A percentile compares a stretch with the other conserved stretches of the same genome.
phyloP scores from a whole-genome alignment of 768 basidiomycete genomes.

The Lactarius tabidus region DNA sequence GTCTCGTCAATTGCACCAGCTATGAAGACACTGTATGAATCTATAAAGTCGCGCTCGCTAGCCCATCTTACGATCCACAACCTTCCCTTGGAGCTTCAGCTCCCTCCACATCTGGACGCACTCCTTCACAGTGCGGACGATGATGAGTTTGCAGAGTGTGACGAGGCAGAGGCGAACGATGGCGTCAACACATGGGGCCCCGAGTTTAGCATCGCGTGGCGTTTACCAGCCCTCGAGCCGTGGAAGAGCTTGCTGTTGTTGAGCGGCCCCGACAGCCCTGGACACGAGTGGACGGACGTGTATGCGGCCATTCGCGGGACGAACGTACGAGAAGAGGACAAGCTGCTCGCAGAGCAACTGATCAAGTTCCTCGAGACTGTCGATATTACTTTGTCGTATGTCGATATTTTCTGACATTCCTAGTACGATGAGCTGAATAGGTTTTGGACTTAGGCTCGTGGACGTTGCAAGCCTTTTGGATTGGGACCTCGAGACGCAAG shows the following conservation, averaged over 20 bases:
- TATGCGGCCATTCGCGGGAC: slow-evolving; percentile 56
- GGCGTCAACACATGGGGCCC: slow-evolving; percentile 57
- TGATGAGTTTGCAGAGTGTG: slow-evolving; percentile 44
- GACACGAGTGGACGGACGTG: slow-evolving; percentile 46
- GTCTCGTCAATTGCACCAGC: slow-evolving; percentile 69
- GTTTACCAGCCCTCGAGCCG: slow-evolving; percentile 67
- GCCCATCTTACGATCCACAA: slow-evolving; percentile 76
- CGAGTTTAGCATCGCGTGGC: slow-evolving; percentile 69
- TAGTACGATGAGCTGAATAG: not conserved
- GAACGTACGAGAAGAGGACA: slow-evolving; percentile 60
- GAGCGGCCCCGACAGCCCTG: slow-evolving; percentile 47
- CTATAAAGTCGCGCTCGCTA: slow-evolving; percentile 70
- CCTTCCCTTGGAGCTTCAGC: slow-evolving; percentile 78
- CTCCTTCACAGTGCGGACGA: slow-evolving; percentile 66
- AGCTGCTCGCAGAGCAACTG: slow-evolving; percentile 63
- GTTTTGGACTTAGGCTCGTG: slow-evolving; percentile 42
- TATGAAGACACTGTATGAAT: slow-evolving; percentile 77
- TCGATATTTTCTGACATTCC: slow-evolving; percentile 19
- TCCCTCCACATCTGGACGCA: slow-evolving; percentile 75
- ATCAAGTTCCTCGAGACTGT: slow-evolving; percentile 72
- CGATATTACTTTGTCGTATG: slow-evolving; percentile 73
- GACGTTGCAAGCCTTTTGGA: slow-evolving; percentile 79
- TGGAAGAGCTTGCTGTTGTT: slow-evolving; percentile 90
- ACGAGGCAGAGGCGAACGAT: slow-evolving; percentile 47
- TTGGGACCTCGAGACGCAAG: slow-evolving; percentile 77